Conservation (phyloP, 2,329 filamentous ascomycete genomes). For the Colletotrichum euphorbiae region DNA sequence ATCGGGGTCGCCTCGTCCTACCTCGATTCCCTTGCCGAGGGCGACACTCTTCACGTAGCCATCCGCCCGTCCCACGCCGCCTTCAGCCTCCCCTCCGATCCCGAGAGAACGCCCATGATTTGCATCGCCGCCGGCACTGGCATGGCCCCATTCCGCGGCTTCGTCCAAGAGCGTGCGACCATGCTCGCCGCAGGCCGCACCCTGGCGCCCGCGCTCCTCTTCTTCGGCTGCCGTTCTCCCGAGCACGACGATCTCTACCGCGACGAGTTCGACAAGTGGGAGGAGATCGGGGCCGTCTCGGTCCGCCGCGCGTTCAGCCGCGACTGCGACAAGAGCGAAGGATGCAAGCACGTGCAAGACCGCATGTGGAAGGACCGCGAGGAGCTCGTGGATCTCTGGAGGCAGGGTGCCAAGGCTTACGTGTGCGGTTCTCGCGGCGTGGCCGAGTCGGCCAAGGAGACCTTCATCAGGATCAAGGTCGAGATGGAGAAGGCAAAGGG, state of each 20-base stretch:
- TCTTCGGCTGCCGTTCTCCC: constrained; percentile 54
- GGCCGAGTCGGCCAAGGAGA: constrained; percentile 54
- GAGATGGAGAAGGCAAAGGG: constrained; percentile 46
- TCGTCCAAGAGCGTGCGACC: constrained; percentile 52
- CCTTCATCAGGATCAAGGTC: constrained; percentile 42
- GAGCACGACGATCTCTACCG: constrained; percentile 50
- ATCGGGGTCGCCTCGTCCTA: constrained; percentile 72
- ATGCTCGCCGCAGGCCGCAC: constrained; percentile 49
- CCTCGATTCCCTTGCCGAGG: constrained; percentile 60
- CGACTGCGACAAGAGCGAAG: constrained; percentile 55
- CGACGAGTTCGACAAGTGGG: constrained; percentile 43
- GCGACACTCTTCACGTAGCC: constrained; percentile 62
- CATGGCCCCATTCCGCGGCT: constrained; percentile 56
- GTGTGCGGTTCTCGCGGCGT: constrained; percentile 68
- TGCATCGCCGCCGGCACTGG: constrained; percentile 64
- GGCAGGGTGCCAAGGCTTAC: constrained; percentile 63
- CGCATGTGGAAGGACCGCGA: constrained; percentile 51
- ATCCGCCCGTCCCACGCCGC: constrained; percentile 53
- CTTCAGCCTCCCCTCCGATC: constrained; percentile 57
- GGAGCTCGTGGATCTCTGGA: constrained; percentile 50
- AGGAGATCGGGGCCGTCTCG: constrained; percentile 59
- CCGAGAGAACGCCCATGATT: constrained; percentile 58
- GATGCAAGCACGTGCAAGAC: constrained; percentile 62
- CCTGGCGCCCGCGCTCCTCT: constrained; percentile 53
- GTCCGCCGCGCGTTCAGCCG: constrained; percentile 68